Percentiles rank a stretch among this genome's conserved stretches.
phyloP scores from a whole-genome alignment of 2,329 filamentous ascomycete genomes.

The Colletotrichum scovillei region DNA sequence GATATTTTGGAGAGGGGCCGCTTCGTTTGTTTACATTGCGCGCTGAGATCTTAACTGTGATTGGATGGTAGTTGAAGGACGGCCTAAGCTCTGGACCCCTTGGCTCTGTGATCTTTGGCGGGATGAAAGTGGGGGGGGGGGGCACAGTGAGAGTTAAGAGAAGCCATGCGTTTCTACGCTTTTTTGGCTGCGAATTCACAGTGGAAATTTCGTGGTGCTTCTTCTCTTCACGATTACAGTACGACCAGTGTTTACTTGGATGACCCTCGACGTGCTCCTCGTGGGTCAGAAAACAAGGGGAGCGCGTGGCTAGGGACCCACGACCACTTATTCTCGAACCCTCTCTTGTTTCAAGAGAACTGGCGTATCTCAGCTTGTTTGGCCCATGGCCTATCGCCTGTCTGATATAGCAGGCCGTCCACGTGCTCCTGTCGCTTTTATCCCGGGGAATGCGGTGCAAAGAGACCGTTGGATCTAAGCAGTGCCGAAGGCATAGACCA shows the following conservation, averaged over 20 bases:
- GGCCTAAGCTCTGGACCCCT: slow-evolving; percentile 25
- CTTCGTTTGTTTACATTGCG: slow-evolving; percentile 35
- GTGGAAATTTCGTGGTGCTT: not conserved
- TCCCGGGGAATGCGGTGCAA: not conserved
- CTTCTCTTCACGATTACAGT: not conserved
- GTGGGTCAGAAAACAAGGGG: slow-evolving; percentile 2
- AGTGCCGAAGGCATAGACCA: not conserved
- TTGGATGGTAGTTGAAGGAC: slow-evolving; percentile 6
- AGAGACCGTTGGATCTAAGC: not conserved
- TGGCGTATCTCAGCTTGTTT: not conserved
- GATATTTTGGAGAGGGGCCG: slow-evolving; percentile 26
- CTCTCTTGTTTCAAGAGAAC: not conserved
- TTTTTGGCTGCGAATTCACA: not conserved
- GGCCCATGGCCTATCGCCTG: not conserved
- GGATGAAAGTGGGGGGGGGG: slow-evolving; percentile 18
- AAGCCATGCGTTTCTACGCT: not conserved
- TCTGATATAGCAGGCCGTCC: not conserved
- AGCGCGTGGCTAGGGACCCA: slow-evolving; percentile 13
- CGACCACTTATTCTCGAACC: slow-evolving; percentile 7
- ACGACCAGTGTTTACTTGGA: slow-evolving; percentile 14
- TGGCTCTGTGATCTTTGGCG: not conserved
- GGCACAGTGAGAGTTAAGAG: not conserved
- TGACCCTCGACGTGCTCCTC: slow-evolving; percentile 10
- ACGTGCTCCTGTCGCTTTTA: not conserved
- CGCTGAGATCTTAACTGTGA: not conserved